Evolutionary conservation across 2,329 filamentous ascomycete genomes (phyloP).

Genomic region (Botrytis hyacinthi): DNA sequence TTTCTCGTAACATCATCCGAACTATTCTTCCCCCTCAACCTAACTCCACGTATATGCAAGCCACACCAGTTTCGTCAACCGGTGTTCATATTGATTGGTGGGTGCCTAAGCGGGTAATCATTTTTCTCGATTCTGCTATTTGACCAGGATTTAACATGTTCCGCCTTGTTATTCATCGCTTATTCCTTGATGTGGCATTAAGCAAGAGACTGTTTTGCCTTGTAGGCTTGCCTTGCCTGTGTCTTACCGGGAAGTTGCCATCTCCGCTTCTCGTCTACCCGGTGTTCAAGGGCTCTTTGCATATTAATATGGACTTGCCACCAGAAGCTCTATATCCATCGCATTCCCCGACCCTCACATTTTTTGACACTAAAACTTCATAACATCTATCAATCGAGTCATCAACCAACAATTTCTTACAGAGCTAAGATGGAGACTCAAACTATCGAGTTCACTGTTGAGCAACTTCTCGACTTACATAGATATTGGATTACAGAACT

Average conservation of each 20-base stretch:
- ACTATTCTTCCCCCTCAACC: conserved; percentile 2
- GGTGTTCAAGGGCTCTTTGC: conserved; percentile 1
- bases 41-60: conserved; percentile 21
- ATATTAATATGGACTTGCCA: conserved; percentile 18
- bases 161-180: conserved; percentile 10
- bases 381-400: neutral
- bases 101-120: conserved; percentile 14
- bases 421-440: conserved; percentile 18
- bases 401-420: neutral
- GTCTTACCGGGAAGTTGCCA: conserved; percentile 19
- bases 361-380: conserved; percentile 7
- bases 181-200: conserved; percentile 11
- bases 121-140: conserved; percentile 14
- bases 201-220: conserved; percentile 19
- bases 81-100: conserved; percentile 16
- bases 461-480: conserved; percentile 20
- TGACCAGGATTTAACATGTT: conserved; percentile 13
- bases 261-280: conserved; percentile 12
- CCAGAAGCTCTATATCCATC: conserved; percentile 2
- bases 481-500: conserved; percentile 22
- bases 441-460: conserved; percentile 20
- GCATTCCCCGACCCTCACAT: neutral
- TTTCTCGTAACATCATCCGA: conserved; percentile 17
- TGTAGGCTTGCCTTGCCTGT: conserved; percentile 14
- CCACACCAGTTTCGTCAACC: conserved; percentile 19